Evolutionary conservation across 2,329 filamentous ascomycete genomes (phyloP).

Genomic region (Myriosclerotinia duriaeana): DNA sequence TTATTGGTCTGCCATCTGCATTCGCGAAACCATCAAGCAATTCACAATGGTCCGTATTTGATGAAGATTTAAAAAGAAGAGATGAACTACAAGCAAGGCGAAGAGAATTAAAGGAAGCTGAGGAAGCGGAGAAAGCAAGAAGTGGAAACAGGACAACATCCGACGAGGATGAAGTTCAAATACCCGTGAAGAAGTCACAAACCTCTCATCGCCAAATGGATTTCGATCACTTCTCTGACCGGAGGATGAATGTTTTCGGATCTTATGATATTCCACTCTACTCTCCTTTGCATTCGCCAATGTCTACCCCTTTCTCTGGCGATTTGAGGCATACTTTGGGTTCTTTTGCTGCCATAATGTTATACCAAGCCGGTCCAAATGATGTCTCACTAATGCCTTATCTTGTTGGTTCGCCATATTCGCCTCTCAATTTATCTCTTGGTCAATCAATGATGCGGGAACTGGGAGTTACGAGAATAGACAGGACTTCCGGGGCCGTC

Average conservation of each 20-base stretch:
- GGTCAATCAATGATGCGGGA: constrained; percentile 10
- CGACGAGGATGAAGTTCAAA: constrained; percentile 23
- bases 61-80: constrained; percentile 35
- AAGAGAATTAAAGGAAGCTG: constrained; percentile 31
- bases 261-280: constrained; percentile 36
- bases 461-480: too few species aligned
- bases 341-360: constrained; percentile 1
- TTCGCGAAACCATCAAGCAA: constrained; percentile 32
- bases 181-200: constrained; percentile 26
- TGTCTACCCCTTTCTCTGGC: constrained; percentile 68
- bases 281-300: constrained; percentile 26
- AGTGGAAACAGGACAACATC: constrained; percentile 6
- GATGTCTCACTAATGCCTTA: constrained; percentile 40
- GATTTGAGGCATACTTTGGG: constrained; percentile 28
- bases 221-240: neutral
- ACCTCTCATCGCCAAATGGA: neutral
- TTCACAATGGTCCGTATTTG: constrained; percentile 35
- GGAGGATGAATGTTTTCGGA: neutral
- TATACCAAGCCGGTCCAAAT: constrained; percentile 9
- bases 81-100: constrained; percentile 35
- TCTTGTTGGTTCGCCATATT: constrained; percentile 40
- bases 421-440: constrained; percentile 34
- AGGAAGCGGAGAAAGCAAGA: constrained; percentile 27
- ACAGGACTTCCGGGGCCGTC: too few species aligned
- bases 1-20: constrained; percentile 40